Evolutionary conservation across 768 basidiomycete species (phyloP), one percentile per base, ranked within the genome.

Genomic region (Rhodotorula paludigena): DNA sequence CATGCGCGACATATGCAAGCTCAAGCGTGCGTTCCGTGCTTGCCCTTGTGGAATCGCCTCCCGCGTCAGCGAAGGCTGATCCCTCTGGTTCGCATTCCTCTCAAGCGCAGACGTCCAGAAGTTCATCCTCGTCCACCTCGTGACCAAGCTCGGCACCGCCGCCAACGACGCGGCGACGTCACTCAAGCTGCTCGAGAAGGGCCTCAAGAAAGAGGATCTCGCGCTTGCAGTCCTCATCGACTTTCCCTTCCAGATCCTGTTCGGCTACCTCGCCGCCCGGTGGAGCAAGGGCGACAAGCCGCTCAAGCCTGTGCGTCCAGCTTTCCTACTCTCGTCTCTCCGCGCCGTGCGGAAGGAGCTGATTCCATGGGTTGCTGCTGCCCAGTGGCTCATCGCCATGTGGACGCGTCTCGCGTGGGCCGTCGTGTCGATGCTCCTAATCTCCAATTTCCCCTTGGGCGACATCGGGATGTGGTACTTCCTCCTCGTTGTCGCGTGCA

Each of bases 101-200:
- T 32, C 36, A 61, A 30, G 28, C 57, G 30, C 78, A 98, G 94
- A 99, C 75, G 85, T 99, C 33, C 93, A 94, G 80, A 83, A 86
- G 1, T 86, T 97, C 72, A 84, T 94, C 63, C 39, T 89, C 57
- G 81, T 99, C 74, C 91, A 98, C 77, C 81, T 96, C 38, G 85
- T 97, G 71, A 88, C 90, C 36, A 99, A 98, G 80, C 82, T 99
- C 67, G 94, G 93, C 36, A 96, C 92, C 78, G 89, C 90, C 54
- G 90, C 91, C 33, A 91, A 92, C 79, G 96, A 98, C 53, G 88
- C 91, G 11, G 89, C 87, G 20, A 92, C 90, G 6, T 86, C 85
- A 32, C 83, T 98, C 51, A 99, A 99, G 77, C 85, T 98, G 80
- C 88, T 99, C 49, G 96, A 99, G 78, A 98, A 98, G 76, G 96